Conservation (phyloP, 2,329 filamentous ascomycete genomes). For the Curvularia spicifera region DNA sequence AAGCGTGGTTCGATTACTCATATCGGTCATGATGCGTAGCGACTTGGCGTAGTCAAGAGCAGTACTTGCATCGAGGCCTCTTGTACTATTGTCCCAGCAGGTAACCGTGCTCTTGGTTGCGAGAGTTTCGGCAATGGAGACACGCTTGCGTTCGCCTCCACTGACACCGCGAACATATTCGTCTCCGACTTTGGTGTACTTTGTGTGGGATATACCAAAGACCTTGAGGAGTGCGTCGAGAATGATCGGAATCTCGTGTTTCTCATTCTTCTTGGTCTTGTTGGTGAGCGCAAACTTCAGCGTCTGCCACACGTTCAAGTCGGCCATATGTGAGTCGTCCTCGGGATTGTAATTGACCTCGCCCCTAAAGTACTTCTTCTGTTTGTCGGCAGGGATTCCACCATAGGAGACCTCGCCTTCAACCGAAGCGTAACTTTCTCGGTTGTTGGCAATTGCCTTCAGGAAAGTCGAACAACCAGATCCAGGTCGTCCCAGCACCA, state of each 20-base stretch:
- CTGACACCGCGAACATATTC: conserved; percentile 75
- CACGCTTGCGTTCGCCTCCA: conserved; percentile 81
- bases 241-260: conserved; percentile 69
- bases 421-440: conserved; percentile 68
- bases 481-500: conserved; percentile 75
- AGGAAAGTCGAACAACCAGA: conserved; percentile 79
- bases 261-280: conserved; percentile 73
- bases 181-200: conserved; percentile 77
- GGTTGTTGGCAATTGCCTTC: conserved; percentile 75
- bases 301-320: conserved; percentile 78
- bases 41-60: conserved; percentile 80
- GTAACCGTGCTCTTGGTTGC: conserved; percentile 70
- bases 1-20: conserved; percentile 72
- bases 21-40: conserved; percentile 79
- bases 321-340: conserved; percentile 76
- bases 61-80: conserved; percentile 80
- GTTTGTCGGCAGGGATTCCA: conserved; percentile 71
- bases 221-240: conserved; percentile 75
- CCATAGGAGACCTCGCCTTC: conserved; percentile 75
- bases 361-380: conserved; percentile 72
- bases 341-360: conserved; percentile 82
- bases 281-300: conserved; percentile 76
- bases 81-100: conserved; percentile 80
- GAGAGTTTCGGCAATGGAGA: conserved; percentile 74
- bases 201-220: conserved; percentile 79